phyloP scores from a whole-genome alignment of 345 rosid species.

The Viola odorata region DNA sequence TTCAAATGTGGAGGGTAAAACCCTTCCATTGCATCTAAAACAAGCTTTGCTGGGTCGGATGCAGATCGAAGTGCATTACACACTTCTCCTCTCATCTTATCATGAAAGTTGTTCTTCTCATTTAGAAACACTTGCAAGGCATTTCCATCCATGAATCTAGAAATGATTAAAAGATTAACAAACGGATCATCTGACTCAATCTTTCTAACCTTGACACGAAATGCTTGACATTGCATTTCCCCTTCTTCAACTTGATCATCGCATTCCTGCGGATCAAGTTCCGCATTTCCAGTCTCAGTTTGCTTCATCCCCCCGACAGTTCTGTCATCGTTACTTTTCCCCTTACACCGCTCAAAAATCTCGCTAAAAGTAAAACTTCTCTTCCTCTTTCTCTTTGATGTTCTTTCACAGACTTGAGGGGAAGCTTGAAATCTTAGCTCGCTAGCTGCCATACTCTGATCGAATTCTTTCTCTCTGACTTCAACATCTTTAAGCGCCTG shows the following conservation, averaged over 20 bases:
- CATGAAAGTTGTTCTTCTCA: slow-evolving; percentile 30
- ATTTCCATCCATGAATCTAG: slow-evolving; percentile 41
- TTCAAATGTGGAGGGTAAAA: slow-evolving; percentile 34
- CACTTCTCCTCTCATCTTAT: slow-evolving; percentile 28
- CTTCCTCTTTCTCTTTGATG: not conserved
- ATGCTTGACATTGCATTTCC: not conserved
- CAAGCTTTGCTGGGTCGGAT: slow-evolving; percentile 55
- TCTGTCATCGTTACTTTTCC: no score
- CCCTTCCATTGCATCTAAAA: slow-evolving; percentile 48
- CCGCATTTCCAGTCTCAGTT: no score
- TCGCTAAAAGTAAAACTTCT: not conserved
- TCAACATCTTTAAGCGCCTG: not conserved
- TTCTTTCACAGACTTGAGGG: no score
- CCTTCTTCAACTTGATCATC: not conserved
- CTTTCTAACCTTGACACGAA: slow-evolving; percentile 3
- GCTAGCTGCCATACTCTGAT: no score
- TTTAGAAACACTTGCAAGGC: slow-evolving; percentile 43
- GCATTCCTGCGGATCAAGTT: slow-evolving; percentile 1
- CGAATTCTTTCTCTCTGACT: not conserved
- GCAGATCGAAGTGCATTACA: slow-evolving; percentile 19
- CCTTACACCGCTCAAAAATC: not conserved
- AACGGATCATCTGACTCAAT: no score
- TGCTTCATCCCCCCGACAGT: no score
- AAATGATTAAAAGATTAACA: no score
- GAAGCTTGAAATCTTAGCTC: no score